Percentiles rank a stretch among this genome's conserved stretches.
Conservation (phyloP, 345 rosid species). For the Kernera saxatilis region DNA sequence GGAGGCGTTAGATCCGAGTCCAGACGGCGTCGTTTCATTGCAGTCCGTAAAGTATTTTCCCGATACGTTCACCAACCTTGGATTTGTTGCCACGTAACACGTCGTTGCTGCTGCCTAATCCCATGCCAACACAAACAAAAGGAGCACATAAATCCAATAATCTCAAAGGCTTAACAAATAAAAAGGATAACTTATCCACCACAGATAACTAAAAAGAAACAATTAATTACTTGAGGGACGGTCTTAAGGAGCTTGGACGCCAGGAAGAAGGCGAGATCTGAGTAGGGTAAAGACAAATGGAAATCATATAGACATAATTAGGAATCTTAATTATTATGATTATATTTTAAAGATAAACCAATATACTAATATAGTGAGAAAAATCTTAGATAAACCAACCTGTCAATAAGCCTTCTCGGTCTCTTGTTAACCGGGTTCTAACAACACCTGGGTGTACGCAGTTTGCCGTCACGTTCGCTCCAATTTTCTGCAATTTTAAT, state of each 20-base stretch:
- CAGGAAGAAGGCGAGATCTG: slow-evolving; percentile 80
- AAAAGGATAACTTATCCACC: slow-evolving; percentile 4
- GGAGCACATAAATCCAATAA: slow-evolving; percentile 7
- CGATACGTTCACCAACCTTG: slow-evolving; percentile 45
- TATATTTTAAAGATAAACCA: background rate
- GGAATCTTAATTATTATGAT: background rate
- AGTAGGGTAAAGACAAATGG: slow-evolving; percentile 16
- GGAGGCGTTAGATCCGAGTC: slow-evolving; percentile 54
- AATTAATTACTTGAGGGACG: slow-evolving; percentile 66
- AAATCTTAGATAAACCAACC: slow-evolving; percentile 36
- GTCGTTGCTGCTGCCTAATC: slow-evolving; percentile 93
- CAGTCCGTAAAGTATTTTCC: slow-evolving; percentile 92
- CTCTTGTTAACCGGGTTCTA: slow-evolving; percentile 84
- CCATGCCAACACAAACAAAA: slow-evolving; percentile 8
- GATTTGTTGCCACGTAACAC: slow-evolving; percentile 74
- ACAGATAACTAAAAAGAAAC: background rate
- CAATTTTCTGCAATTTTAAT: slow-evolving; percentile 52
- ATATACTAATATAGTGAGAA: background rate
- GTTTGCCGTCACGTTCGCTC: slow-evolving; percentile 76
- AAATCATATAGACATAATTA: slow-evolving; percentile 6
- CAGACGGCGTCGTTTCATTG: slow-evolving; percentile 72
- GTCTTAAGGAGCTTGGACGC: slow-evolving; percentile 83
- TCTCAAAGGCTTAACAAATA: background rate
- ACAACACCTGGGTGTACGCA: slow-evolving; percentile 97
- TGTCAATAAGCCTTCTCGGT: slow-evolving; percentile 81